Base-by-base conservation (phyloP, 345 rosid genomes). In the Corchorus capsularis region DNA sequence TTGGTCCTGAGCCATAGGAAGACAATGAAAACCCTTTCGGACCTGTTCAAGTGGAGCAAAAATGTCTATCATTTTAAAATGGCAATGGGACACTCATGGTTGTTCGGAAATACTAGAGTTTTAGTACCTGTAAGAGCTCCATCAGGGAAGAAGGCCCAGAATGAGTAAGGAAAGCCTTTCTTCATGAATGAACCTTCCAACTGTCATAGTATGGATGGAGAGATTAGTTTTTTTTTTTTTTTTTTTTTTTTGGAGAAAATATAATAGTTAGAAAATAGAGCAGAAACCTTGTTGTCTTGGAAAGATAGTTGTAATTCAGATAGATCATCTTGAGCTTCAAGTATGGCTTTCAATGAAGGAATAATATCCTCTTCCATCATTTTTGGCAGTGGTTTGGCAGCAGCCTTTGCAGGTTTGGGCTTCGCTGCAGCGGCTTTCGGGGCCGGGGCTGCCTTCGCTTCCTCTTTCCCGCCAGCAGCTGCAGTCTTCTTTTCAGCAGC, bases 311-410 rank as follows among this genome's bases (percentile, higher is more conserved):
- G 88, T 8, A 92, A 73, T n/a, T 89, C 83, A 52, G 92, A 79
- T 34, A 96, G 82, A 70, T 89, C 94, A 14, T 84, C 80, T 79
- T 93, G 90, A 65, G 92, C 81, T 88, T 91, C 90, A 63, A 96
- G 91, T 73, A 82, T 87, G 47, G 90, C 49, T 81, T 72, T 82
- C 64, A 96, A 79, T 0, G 91, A 83, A 73, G 98, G 99, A 77
- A 96, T 93, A 75, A 96, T 92, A 16, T 96, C 99, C 89, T 96
- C 98, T 50, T 82, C 86, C 95, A 92, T 96, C 89, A 96, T 75
- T 82, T 91, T 75, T 73, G 87, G 86, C 66, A 96, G 79, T 8
- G 94, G 85, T 83, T 92, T 93, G 0, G 72, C 82, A 0, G 89
- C 86, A 50, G 89, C 92, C 81, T 94, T 94, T 0, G 89, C 84